Conservation (phyloP, 345 rosid species). For the Populus alba region DNA sequence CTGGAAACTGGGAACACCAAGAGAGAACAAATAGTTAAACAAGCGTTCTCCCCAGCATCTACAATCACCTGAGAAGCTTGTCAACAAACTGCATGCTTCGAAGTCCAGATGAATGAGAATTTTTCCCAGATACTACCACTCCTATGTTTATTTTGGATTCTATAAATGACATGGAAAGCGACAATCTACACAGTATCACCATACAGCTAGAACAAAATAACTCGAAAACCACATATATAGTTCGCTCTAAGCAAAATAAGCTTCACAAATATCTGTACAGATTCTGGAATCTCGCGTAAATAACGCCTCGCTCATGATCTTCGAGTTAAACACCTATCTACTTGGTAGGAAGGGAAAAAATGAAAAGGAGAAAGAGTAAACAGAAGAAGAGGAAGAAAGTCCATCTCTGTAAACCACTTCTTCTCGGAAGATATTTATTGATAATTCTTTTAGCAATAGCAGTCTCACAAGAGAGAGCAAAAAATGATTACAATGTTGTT, state of each 20-base stretch:
- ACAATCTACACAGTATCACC: not conserved
- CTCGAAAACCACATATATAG: not conserved
- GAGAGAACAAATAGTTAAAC: slow-evolving; percentile 8
- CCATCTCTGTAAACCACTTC: too few species aligned
- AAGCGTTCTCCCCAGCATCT: not conserved
- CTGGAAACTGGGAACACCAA: slow-evolving; percentile 75
- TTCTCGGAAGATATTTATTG: too few species aligned
- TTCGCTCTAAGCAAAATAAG: not conserved
- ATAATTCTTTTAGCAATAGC: not conserved
- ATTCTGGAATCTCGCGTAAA: not conserved
- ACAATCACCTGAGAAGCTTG: not conserved
- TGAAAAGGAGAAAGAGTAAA: not conserved
- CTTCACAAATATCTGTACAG: not conserved
- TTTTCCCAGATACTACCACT: not conserved
- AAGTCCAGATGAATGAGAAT: not conserved
- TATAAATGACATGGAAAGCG: not conserved
- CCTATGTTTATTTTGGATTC: too few species aligned
- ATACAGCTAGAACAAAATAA: not conserved
- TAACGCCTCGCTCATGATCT: not conserved
- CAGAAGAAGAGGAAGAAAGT: not conserved
- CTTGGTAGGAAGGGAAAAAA: not conserved
- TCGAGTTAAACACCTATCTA: not conserved
- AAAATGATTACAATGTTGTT: not conserved
- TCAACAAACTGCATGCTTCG: not conserved
- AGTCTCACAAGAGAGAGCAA: not conserved